Conservation (phyloP, 2,329 filamentous ascomycete species). For the Curvularia verruculosa region DNA sequence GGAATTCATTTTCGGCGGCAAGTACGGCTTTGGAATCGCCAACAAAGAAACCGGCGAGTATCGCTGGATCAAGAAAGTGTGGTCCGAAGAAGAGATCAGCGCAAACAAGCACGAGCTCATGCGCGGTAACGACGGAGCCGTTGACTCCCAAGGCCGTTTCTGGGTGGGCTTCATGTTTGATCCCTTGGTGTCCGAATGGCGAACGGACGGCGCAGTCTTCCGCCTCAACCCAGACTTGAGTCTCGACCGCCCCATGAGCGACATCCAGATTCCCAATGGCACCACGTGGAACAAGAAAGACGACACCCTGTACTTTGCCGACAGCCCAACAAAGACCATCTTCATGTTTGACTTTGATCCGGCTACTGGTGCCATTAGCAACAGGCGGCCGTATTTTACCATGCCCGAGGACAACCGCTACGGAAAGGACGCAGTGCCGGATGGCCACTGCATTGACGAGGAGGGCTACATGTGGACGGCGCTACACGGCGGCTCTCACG, state of each 20-base stretch:
- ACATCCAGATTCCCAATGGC: constrained; percentile 81
- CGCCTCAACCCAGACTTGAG: constrained; percentile 69
- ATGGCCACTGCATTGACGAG: constrained; percentile 83
- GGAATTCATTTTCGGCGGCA: constrained; percentile 77
- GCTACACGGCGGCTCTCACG: constrained; percentile 77
- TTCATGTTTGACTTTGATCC: constrained; percentile 75
- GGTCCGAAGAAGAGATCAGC: constrained; percentile 57
- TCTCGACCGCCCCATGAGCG: constrained; percentile 65
- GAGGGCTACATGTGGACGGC: constrained; percentile 90
- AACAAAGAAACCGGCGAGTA: constrained; percentile 66
- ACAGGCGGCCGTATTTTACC: constrained; percentile 74
- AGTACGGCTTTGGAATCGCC: constrained; percentile 80
- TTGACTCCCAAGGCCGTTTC: constrained; percentile 80
- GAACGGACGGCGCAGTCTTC: constrained; percentile 70
- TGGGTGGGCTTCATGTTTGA: constrained; percentile 91
- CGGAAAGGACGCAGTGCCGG: constrained; percentile 64
- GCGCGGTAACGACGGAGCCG: constrained; percentile 79
- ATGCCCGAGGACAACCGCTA: constrained; percentile 62
- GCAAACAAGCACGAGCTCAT: constrained; percentile 58
- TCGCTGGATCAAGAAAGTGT: constrained; percentile 63
- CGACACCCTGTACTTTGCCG: constrained; percentile 80
- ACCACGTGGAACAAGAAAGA: constrained; percentile 78
- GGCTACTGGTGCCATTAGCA: constrained; percentile 67
- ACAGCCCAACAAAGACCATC: constrained; percentile 74
- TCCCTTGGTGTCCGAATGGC: constrained; percentile 65